A percentile compares a stretch with the other conserved stretches of the same genome.
Evolutionary conservation across 2,329 filamentous ascomycete genomes (phyloP).

Genomic region (Colletotrichum horii): DNA sequence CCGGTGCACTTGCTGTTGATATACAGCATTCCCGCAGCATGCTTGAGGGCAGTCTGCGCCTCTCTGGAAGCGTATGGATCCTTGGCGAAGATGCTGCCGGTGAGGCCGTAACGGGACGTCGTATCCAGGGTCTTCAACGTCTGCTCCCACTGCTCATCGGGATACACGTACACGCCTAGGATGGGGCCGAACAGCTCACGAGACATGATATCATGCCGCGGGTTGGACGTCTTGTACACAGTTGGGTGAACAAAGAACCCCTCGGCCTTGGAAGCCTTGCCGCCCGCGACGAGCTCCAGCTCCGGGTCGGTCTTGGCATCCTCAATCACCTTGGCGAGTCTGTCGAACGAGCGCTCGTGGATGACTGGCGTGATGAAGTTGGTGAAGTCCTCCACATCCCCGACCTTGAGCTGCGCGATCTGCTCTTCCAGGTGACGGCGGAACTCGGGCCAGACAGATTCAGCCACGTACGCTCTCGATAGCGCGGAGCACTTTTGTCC

Average conservation of each 20-base stretch:
- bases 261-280: conserved; percentile 76
- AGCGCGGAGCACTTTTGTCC: conserved; percentile 92
- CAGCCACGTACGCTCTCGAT: conserved; percentile 78
- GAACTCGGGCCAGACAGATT: conserved; percentile 77
- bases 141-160: background rate
- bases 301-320: conserved; percentile 75
- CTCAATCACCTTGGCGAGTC: conserved; percentile 78
- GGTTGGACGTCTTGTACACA: conserved; percentile 77
- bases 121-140: conserved; percentile 60
- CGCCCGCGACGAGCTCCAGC: conserved; percentile 76
- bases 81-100: conserved; percentile 75
- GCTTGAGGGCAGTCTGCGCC: background rate
- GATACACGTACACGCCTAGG: conserved; percentile 75
- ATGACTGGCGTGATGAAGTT: conserved; percentile 92
- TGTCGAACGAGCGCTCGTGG: conserved; percentile 81
- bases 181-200: conserved; percentile 86
- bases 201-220: conserved; percentile 74
- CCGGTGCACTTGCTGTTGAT: background rate
- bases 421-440: conserved; percentile 70
- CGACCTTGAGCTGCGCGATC: conserved; percentile 72
- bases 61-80: conserved; percentile 51
- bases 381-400: conserved; percentile 69
- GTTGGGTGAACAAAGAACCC: conserved; percentile 88
- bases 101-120: conserved; percentile 73
- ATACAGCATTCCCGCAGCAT: background rate